Conservation (phyloP, 148 eudicot genomes). For the Fagopyrum esculentum region DNA sequence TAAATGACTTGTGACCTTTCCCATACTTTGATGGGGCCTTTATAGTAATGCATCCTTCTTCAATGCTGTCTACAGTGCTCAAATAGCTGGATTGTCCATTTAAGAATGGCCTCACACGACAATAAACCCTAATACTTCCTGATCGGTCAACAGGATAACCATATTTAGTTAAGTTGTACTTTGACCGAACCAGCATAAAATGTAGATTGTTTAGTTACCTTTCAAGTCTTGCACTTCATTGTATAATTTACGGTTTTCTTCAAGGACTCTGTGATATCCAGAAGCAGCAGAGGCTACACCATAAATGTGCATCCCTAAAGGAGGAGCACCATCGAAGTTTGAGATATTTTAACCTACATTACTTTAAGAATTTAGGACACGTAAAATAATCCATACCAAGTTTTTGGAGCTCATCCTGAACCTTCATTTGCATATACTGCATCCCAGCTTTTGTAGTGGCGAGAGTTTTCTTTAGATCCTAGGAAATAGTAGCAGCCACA, state of each 20-base stretch:
- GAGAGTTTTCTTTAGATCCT: conserved; percentile 75
- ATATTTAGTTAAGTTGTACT: conserved; percentile 3
- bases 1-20: conserved; percentile 68
- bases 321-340: neutral
- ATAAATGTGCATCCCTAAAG: conserved; percentile 60
- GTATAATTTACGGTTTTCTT: conserved; percentile 88
- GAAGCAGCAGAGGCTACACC: conserved; percentile 94
- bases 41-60: conserved; percentile 74
- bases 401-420: conserved; percentile 71
- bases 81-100: conserved; percentile 41
- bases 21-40: conserved; percentile 69
- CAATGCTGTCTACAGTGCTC: conserved; percentile 66
- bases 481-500: neutral
- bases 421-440: conserved; percentile 85
- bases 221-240: conserved; percentile 98
- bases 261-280: conserved; percentile 91
- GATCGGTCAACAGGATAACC: conserved; percentile 14
- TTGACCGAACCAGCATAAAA: neutral
- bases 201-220: conserved; percentile 32
- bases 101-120: conserved; percentile 92
- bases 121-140: conserved; percentile 96
- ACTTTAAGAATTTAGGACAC: neutral
- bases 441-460: conserved; percentile 78
- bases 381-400: conserved; percentile 46
- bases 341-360: conserved; percentile 12